Evolutionary conservation across 1,284 basidiomycete genomes (phyloP), one percentile per base, ranked within the genome.

Genomic region (Cronartium ribicola): DNA sequence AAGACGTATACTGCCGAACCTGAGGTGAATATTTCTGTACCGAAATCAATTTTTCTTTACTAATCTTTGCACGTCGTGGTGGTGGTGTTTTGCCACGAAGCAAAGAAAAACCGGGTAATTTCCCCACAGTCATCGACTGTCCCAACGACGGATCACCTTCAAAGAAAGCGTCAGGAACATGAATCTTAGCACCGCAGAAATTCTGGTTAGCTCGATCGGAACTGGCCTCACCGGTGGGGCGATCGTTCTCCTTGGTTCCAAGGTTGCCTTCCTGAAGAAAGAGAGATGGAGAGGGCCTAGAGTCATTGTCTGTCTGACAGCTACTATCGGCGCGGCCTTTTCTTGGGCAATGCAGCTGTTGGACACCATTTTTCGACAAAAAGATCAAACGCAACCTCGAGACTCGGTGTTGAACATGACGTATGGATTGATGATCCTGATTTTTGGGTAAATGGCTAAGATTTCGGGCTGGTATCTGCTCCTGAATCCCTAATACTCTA

Each of bases 341-440:
- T n/a, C 51, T 57, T 57, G 51, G 51, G 51, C 51, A 29, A 57
- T 14, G 17, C 3, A 57, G 4, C 13, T 57, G n/a, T 22, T 57
- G 51, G 51, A 57, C 4, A 29, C 36, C 51, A 57, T 57, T 29
- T 10, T 5, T 57, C 51, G n/a, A 5, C 20, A 22, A 1, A 17
- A 17, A 55, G 51, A 55, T n/a, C 29, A 17, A 22, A 22, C 17
- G n/a, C 51, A 22, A 57, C 8, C 17, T 7, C 2, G 20, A 11
- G 36, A 29, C n/a, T 57, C 51, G 36, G 51, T n/a, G 5, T 29
- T 29, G 36, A 29, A 22, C 17, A 22, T 57, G 36, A 14, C n/a
- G 6, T 57, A 57, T 57, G 51, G 51, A 57, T 57, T 57, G 20
- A 57, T 57, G 51, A 29, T 57, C 20, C 36, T 57, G 51, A 29